Percentiles rank a stretch among this genome's conserved stretches.
These are phyloP conservation scores for Leptosphaerulina australis DNA, from an alignment of 2,329 filamentous ascomycete genomes.

Conservation along the genomic window DNA sequence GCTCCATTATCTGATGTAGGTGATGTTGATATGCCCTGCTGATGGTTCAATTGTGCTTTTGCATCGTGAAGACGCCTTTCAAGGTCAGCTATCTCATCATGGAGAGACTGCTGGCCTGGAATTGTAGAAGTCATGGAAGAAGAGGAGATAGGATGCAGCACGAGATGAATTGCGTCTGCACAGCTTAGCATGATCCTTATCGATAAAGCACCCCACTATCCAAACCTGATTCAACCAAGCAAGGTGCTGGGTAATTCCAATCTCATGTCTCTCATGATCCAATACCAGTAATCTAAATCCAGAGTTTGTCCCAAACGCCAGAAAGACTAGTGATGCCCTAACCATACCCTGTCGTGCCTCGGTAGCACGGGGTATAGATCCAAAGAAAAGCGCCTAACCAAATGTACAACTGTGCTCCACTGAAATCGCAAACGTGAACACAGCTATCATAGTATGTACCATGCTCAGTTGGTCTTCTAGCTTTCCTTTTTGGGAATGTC, in stretches of 20 bases:
- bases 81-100: constrained; percentile 64
- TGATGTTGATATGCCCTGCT: constrained; percentile 5
- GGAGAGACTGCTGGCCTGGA: constrained; percentile 37
- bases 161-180: constrained; percentile 18
- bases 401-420: constrained; percentile 12
- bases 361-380: constrained; percentile 21
- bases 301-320: constrained; percentile 10
- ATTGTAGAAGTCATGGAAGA: constrained; percentile 35
- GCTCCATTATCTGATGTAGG: constrained; percentile 5
- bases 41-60: constrained; percentile 53
- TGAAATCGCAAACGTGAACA: constrained; percentile 6
- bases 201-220: constrained; percentile 16
- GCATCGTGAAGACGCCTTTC: constrained; percentile 58
- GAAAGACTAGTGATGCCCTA: constrained; percentile 3
- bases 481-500: constrained; percentile 43
- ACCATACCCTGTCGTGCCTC: constrained; percentile 14
- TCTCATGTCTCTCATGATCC: constrained; percentile 23
- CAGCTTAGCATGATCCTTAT: constrained; percentile 29
- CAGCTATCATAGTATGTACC: constrained; percentile 5
- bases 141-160: constrained; percentile 19
- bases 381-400: constrained; percentile 17
- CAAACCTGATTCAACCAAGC: constrained; percentile 7
- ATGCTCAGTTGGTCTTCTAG: constrained; percentile 8
- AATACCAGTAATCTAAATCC: constrained; percentile 6
- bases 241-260: constrained; percentile 12